Base-by-base conservation (phyloP, 2,329 filamentous ascomycete species). In the Orbilia blumenaviensis region DNA sequence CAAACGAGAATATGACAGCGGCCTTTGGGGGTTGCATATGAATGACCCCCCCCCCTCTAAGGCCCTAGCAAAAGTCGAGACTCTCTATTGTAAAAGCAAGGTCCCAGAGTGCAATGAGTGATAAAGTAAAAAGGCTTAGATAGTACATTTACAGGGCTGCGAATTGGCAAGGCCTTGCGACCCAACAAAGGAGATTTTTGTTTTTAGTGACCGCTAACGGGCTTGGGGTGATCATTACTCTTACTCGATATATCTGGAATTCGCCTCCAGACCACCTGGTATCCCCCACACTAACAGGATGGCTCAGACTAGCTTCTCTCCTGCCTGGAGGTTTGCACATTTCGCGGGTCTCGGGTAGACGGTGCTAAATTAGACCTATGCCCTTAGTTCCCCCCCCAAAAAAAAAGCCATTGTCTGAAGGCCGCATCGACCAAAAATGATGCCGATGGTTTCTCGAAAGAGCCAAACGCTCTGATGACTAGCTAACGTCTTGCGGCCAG, bases 291-390 rank as follows among this genome's bases (percentile, higher is more conserved):
- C 69, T 74, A 74, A 44, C 44, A 32, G n/a, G 34, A 63, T 46
- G 60, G 38, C 67, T 64, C 58, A 52, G 58, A 66, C 48, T 42
- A 48, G 32, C 50, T 32, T 56, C 44, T 72, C 41, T 38, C 18
- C 46, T 54, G 38, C 48, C 32, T 56, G 16, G 34, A 29, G 12
- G 44, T 44, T 58, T 66, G 16, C 58, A 58, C 60, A 68, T 68
- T 75, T 76, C 72, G 72, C 72, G 72, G 72, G 72, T 69, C 72
- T 76, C 72, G 72, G 72, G 72, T 76, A 42, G 46, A 48, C 32
- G 41, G 48, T 54, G 64, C 72, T 69, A 69, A 60, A 58, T 68
- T 68, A 63, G 63, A 56, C 18, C 18, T 60, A 44, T 36, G 23
- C 27, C 48, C 21, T 27, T 54, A 56, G 52, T 32, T 56, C 25